Base-by-base conservation (phyloP, 768 basidiomycete genomes). In the Rhodotorula graminis region DNA sequence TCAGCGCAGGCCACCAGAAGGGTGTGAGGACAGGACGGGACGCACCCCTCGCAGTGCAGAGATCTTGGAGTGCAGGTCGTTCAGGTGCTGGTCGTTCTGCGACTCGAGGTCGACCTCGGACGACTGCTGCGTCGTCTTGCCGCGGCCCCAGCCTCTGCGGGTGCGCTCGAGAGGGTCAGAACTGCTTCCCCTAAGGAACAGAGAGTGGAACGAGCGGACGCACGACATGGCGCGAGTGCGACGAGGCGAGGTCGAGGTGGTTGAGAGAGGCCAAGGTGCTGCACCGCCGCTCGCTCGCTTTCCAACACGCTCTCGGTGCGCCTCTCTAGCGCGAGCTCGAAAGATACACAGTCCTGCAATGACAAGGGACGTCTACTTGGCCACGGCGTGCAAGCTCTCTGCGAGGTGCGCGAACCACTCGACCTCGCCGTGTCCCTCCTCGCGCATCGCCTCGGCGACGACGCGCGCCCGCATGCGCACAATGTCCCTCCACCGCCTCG, bases 71-170 rank as follows among this genome's bases (percentile, higher is more conserved):
- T 77, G 77, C 19, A 80, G 70, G 40, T 77, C 74, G 53, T 77
- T 64, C 33, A 80, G 68, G 60, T 77, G 75, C 42, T 77, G 70
- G 57, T 80, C 79, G 70, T 80, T 80, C 65, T 77, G 77, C 56
- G 67, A 33, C 61, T 80, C 79, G 55, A 78, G 62, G 47, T 76
- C 68, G 7, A n/a, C 40, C n/a, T 69, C 63, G 7, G 58, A 33
- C 52, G 74, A 67, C 19, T 64, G 50, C 33, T 69, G 67, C 33
- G 37, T 49, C 19, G 47, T 56, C 31, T 44, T 47, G 47, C 59
- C 67, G n/a, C 64, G 68, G 11, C 65, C 27, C 47, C 50, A 69
- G 59, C 65, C 56, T 31, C 42, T 49, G 62, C 7, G 0, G 42
- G 6, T 8, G 10, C 19, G 47, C 11, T 10, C 58, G n/a, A 27